A percentile compares a stretch with the other conserved stretches of the same genome.
Conservation (phyloP, 208 protist genomes). For the Porcisia hertigi region DNA sequence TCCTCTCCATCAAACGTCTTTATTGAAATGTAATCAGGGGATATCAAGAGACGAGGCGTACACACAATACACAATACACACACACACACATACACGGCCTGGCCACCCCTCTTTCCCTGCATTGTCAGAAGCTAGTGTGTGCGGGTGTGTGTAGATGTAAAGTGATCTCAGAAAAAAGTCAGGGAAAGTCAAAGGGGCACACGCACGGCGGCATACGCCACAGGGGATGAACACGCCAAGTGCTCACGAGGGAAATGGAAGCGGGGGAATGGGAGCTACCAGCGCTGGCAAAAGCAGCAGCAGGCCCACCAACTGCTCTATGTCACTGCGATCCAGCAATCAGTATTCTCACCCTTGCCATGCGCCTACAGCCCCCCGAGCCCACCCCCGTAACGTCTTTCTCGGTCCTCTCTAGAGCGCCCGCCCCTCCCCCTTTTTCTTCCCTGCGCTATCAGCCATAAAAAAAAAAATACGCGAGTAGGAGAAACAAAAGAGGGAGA, state of each 20-base stretch:
- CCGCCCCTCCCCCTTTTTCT: not conserved
- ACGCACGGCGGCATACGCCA: not conserved
- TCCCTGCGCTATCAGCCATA: not conserved
- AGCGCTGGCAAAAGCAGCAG: not conserved
- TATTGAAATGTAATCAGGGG: not conserved
- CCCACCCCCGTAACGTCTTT: not conserved
- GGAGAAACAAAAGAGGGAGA: not conserved
- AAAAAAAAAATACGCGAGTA: not conserved
- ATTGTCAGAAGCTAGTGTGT: not conserved
- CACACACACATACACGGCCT: not conserved
- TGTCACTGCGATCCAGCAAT: not conserved
- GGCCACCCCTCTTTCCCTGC: not conserved
- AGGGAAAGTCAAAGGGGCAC: not conserved
- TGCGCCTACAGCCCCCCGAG: not conserved
- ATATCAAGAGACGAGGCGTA: not conserved
- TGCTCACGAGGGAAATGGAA: not conserved
- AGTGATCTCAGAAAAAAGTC: not conserved
- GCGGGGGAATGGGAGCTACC: not conserved
- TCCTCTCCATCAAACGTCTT: not conserved
- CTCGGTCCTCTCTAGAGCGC: not conserved
- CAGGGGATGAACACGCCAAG: not conserved
- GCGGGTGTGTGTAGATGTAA: not conserved
- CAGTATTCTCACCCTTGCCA: not conserved
- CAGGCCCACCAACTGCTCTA: not conserved
- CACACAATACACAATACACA: not conserved